A percentile compares a stretch with the other conserved stretches of the same genome.
phyloP scores from a whole-genome alignment of 163 green algal species.

The Scenedesmus sp. region DNA sequence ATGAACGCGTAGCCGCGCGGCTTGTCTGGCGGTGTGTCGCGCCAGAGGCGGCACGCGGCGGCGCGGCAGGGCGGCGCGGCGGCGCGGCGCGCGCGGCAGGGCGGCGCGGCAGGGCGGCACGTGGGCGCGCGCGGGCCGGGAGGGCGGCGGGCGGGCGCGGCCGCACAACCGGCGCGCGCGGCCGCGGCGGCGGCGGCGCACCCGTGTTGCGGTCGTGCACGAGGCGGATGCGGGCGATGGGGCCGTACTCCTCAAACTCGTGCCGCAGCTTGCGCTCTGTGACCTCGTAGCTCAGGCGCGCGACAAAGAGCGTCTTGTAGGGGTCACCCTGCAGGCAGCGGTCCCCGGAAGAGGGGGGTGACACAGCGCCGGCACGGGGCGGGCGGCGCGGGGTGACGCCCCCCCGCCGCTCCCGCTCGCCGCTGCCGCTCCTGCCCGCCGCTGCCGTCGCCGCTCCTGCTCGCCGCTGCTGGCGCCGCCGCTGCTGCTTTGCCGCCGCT shows the following conservation, averaged over 20 bases:
- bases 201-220: constrained; percentile 76
- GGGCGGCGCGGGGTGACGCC: too few species aligned
- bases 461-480: not conserved
- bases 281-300: constrained; percentile 80
- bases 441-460: not conserved
- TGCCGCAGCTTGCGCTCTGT: constrained; percentile 84
- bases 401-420: too few species aligned
- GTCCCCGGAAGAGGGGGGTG: too few species aligned
- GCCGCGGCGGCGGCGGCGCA: not conserved
- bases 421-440: too few species aligned
- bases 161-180: not conserved
- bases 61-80: too few species aligned
- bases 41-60: not conserved
- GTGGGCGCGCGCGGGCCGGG: too few species aligned
- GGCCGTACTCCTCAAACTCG: constrained; percentile 92
- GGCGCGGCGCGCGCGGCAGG: too few species aligned
- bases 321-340: constrained; percentile 77
- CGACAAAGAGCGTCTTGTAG: constrained; percentile 93
- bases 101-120: not conserved
- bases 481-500: too few species aligned
- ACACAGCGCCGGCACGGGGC: too few species aligned
- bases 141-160: too few species aligned
- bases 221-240: constrained; percentile 82
- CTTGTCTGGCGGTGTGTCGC: constrained; percentile 69
- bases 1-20: constrained; percentile 90